A percentile compares a stretch with the other conserved stretches of the same genome.
Evolutionary conservation across 306 rosid genomes (phyloP).

Genomic region (Benincasa hispida): DNA sequence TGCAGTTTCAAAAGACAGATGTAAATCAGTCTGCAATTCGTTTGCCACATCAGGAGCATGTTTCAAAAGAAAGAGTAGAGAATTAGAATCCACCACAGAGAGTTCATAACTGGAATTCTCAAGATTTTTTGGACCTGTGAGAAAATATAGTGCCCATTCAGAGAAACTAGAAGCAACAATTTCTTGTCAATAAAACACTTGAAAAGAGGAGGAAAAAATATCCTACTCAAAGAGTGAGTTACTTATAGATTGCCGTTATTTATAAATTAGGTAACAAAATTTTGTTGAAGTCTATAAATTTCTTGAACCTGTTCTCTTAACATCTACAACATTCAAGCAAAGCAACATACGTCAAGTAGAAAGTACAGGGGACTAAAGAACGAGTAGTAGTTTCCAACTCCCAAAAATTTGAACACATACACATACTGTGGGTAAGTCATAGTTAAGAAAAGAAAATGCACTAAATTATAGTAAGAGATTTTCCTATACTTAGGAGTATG

Average conservation of each 20-base stretch:
- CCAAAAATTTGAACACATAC: not conserved
- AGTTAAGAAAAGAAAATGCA: not conserved
- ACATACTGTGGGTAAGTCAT: not conserved
- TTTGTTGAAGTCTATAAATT: not conserved
- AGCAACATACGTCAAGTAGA: not conserved
- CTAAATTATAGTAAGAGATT: not conserved
- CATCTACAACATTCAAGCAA: not conserved
- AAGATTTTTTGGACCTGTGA: slow-evolving; percentile 56
- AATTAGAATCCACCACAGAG: slow-evolving; percentile 90
- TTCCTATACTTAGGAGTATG: not conserved
- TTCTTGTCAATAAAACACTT: not conserved
- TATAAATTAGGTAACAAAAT: not conserved
- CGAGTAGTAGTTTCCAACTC: not conserved
- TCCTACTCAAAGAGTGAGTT: not conserved
- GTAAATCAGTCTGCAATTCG: slow-evolving; percentile 47
- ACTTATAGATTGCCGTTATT: not conserved
- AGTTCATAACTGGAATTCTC: slow-evolving; percentile 71
- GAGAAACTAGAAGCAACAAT: not conserved
- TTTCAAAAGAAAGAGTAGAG: slow-evolving; percentile 66
- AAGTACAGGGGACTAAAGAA: not conserved
- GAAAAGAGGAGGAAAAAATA: not conserved
- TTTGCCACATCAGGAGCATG: slow-evolving; percentile 78
- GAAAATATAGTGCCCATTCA: not conserved
- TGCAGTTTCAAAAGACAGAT: slow-evolving; percentile 54
- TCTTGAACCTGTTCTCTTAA: not conserved